Conservation (phyloP, 371 early-diverging fungal genomes). For the Apophysomyces elegans region DNA sequence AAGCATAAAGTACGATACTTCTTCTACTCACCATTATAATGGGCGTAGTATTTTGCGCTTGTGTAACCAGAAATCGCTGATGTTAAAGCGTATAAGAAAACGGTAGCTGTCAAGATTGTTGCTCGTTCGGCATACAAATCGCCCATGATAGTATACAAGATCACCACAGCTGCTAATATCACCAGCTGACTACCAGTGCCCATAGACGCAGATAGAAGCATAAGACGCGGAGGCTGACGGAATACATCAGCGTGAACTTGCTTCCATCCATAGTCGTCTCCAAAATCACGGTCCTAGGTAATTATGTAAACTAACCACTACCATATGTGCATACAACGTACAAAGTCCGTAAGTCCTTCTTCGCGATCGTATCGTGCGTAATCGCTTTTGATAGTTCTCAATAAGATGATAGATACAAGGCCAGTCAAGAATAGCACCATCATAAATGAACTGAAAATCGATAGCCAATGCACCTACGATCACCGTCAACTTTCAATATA, state of each 20-base stretch:
- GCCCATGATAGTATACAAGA: constrained; percentile 73
- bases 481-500: neutral
- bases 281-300: constrained; percentile 75
- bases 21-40: constrained; percentile 61
- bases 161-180: constrained; percentile 64
- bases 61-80: constrained; percentile 76
- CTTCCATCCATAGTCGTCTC: constrained; percentile 92
- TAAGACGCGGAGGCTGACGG: constrained; percentile 73
- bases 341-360: constrained; percentile 74
- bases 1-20: neutral
- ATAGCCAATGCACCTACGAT: constrained; percentile 82
- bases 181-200: constrained; percentile 80
- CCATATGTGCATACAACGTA: constrained; percentile 28
- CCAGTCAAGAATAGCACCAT: constrained; percentile 83
- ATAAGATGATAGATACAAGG: constrained; percentile 71
- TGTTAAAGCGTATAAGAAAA: constrained; percentile 82
- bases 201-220: constrained; percentile 69
- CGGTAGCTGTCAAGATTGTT: constrained; percentile 77
- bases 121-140: constrained; percentile 80
- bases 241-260: constrained; percentile 90
- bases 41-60: constrained; percentile 70
- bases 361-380: constrained; percentile 83
- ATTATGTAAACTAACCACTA: neutral
- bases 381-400: constrained; percentile 79
- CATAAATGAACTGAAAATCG: constrained; percentile 84